phyloP scores from a whole-genome alignment of 1,284 basidiomycete genomes.

The Volvariella surrecta region DNA sequence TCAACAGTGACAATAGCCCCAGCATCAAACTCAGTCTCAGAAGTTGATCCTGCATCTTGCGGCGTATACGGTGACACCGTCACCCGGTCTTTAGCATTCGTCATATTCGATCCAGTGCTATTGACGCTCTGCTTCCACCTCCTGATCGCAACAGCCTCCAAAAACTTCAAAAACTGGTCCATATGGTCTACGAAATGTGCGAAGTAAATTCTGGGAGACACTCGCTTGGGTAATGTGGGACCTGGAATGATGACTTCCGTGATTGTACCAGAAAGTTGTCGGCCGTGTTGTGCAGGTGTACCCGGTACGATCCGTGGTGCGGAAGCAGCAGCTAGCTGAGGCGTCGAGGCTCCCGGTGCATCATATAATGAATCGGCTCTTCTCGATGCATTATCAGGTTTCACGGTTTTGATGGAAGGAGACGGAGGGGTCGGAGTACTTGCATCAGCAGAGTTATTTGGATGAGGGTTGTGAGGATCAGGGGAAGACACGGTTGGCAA shows the following conservation, averaged over 20 bases:
- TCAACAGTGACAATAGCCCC: constrained; percentile 30
- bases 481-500: constrained; percentile 29
- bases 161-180: constrained; percentile 76
- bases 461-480: too few species aligned
- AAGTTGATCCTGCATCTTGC: not conserved
- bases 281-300: too few species aligned
- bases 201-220: constrained; percentile 85
- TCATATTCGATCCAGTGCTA: constrained; percentile 12
- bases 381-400: constrained; percentile 30
- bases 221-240: constrained; percentile 38
- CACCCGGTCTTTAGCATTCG: not conserved
- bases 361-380: constrained; percentile 27
- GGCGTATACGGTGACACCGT: not conserved
- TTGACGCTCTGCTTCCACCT: constrained; percentile 80
- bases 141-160: constrained; percentile 78
- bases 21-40: not conserved
- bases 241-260: constrained; percentile 10
- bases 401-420: constrained; percentile 40
- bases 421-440: constrained; percentile 27
- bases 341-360: constrained; percentile 11
- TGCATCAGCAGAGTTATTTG: constrained; percentile 21
- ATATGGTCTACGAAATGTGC: constrained; percentile 93
- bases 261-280: too few species aligned
- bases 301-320: too few species aligned
- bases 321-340: constrained; percentile 1